A percentile compares a stretch with the other conserved stretches of the same genome.
These are phyloP conservation scores for Aphanomyces cochlioides DNA, from an alignment of 352 stramenopile genomes.

Conservation along the genomic window DNA sequence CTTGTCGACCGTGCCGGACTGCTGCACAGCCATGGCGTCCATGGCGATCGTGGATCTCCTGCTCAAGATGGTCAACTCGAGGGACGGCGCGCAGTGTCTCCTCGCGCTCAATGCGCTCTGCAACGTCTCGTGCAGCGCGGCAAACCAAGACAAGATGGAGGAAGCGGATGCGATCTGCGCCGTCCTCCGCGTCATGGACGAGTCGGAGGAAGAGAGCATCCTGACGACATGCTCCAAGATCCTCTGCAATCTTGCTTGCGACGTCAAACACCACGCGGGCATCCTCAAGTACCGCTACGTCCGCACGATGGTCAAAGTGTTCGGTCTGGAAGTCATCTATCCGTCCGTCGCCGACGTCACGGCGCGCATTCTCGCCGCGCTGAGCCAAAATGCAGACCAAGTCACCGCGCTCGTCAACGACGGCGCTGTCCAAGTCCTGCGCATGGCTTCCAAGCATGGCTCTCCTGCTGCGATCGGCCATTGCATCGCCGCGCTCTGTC, in stretches of 20 bases:
- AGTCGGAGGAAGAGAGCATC: conserved; percentile 49
- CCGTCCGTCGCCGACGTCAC: conserved; percentile 51
- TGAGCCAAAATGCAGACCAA: conserved; percentile 58
- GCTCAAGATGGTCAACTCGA: conserved; percentile 44
- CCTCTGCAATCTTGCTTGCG: conserved; percentile 66
- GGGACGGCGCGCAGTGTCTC: conserved; percentile 60
- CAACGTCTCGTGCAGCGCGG: conserved; percentile 52
- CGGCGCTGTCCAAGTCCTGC: conserved; percentile 56
- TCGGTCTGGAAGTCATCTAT: conserved; percentile 34
- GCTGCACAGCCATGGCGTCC: conserved; percentile 32
- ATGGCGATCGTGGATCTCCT: conserved; percentile 56
- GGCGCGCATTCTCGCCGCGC: conserved; percentile 57
- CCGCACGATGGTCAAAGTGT: conserved; percentile 43
- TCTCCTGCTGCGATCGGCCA: conserved; percentile 39
- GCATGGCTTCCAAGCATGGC: conserved; percentile 42
- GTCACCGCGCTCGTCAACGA: conserved; percentile 47
- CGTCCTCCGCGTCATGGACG: conserved; percentile 57
- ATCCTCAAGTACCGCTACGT: conserved; percentile 60
- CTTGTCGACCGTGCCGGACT: conserved; percentile 47
- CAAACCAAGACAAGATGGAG: conserved; percentile 70
- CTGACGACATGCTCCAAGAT: conserved; percentile 59
- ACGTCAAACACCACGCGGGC: conserved; percentile 49
- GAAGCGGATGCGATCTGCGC: conserved; percentile 60
- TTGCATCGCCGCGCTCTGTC: conserved; percentile 36
- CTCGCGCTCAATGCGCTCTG: conserved; percentile 35